Evolutionary conservation across 129 eudicot species (phyloP).

Genomic region (Logfia minima): DNA sequence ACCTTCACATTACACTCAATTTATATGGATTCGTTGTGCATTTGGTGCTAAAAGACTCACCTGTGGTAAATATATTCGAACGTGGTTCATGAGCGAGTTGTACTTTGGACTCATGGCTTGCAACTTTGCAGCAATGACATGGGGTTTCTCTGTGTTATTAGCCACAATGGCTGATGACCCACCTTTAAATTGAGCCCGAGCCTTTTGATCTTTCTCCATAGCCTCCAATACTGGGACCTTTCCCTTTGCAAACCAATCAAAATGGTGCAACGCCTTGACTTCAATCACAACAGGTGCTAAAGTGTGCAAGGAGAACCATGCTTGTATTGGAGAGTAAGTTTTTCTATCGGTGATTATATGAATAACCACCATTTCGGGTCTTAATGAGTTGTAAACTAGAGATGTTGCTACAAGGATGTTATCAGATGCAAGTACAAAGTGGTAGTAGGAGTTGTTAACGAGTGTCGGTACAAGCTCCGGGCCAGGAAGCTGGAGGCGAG

Average conservation of each 20-base stretch:
- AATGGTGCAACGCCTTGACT: conserved; percentile 80
- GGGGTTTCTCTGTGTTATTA: conserved; percentile 71
- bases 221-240: conserved; percentile 89
- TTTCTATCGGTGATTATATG: conserved; percentile 84
- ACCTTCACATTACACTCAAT: neutral
- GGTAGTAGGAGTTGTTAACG: conserved; percentile 77
- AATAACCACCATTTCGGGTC: conserved; percentile 67
- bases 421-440: conserved; percentile 92
- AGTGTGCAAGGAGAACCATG: conserved; percentile 89
- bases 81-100: conserved; percentile 5
- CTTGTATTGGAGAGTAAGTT: conserved; percentile 86
- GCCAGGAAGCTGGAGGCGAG: conserved; percentile 82
- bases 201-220: conserved; percentile 89
- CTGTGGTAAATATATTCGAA: neutral
- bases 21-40: neutral
- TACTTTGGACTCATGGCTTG: conserved; percentile 66
- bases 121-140: conserved; percentile 79
- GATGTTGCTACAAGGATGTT: conserved; percentile 84
- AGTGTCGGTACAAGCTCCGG: conserved; percentile 79
- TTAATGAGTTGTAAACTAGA: conserved; percentile 67
- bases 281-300: conserved; percentile 78
- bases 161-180: conserved; percentile 88
- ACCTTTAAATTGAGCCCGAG: conserved; percentile 70
- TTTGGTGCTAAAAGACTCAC: neutral
- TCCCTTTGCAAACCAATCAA: conserved; percentile 94